Conservation (phyloP, 1,284 basidiomycete genomes). For the Heterobasidion occidentale region DNA sequence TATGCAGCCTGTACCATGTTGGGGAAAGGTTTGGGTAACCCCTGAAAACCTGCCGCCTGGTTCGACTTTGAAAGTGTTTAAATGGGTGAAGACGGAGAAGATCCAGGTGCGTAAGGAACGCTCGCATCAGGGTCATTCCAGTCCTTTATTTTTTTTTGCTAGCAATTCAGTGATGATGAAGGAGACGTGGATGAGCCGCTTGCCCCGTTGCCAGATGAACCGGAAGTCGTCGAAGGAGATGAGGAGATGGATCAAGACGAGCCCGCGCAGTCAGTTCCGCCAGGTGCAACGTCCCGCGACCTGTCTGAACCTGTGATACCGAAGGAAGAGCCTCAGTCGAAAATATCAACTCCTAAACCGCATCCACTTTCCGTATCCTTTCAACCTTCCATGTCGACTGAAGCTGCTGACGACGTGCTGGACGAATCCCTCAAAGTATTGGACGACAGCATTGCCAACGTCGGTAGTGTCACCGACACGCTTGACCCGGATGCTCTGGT, state of each 20-base stretch:
- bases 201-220: constrained; percentile 68
- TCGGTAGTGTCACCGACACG: constrained; percentile 15
- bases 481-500: constrained; percentile 8
- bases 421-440: constrained; percentile 40
- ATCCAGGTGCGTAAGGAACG: constrained; percentile 41
- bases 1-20: constrained; percentile 73
- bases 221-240: constrained; percentile 52
- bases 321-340: constrained; percentile 42
- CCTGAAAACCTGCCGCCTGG: constrained; percentile 44
- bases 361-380: constrained; percentile 36
- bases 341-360: constrained; percentile 57
- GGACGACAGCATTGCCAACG: constrained; percentile 30
- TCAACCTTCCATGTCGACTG: constrained; percentile 25
- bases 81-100: constrained; percentile 71
- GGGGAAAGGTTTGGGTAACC: constrained; percentile 64
- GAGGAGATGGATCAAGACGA: constrained; percentile 64
- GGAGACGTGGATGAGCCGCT: constrained; percentile 67
- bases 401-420: constrained; percentile 18
- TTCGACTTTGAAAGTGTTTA: constrained; percentile 56
- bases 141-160: background rate
- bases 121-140: background rate
- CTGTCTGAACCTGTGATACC: constrained; percentile 24
- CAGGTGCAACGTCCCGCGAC: constrained; percentile 26
- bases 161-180: constrained; percentile 81
- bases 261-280: constrained; percentile 39